Base-by-base conservation (phyloP, 2,329 filamentous ascomycete genomes). In the Colletotrichum destructivum region DNA sequence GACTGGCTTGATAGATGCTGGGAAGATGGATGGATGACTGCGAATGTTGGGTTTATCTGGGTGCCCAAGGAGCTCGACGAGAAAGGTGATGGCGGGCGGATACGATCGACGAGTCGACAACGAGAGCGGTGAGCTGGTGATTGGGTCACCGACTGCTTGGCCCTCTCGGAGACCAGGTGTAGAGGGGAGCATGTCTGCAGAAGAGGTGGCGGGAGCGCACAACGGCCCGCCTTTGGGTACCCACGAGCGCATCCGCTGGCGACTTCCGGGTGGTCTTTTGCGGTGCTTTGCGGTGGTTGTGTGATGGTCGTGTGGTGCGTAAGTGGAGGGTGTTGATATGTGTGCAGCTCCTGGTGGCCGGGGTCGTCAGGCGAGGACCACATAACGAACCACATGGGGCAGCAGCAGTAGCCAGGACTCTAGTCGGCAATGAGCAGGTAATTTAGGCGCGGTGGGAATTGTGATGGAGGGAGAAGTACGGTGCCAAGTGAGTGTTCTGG, bases 341-440 rank as follows among this genome's bases (percentile, higher is more conserved):
- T 46, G 49, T 62, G 68, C 44, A 52, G 63, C 35, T 68, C 31
- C 52, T 68, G 69, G 38, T 71, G 69, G 69, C 69, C 46, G 46
- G 64, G 59, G 46, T 56, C 35, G 63, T 26, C 68, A 40, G 64
- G 69, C 56, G 40, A 62, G 69, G 52, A 66, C 56, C 56, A 56
- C 51, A 26, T 1, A 23, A 21, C 42, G 63, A 56, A 57, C 31
- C 56, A 55, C 55, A 66, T 49, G 62, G 67, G 62, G 42, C 62
- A 47, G 49, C 56, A 49, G 49, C 44, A 59, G 49, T 35, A 59
- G 42, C 46, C 62, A 35, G 60, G 66, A 46, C 61, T 35, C 15
- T 26, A 47, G 57, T 56, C 46, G 47, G 63, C 26, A 59, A 52
- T 46, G 42, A 49, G 26, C 26, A 49, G 59, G 44, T 44, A 47